Base-by-base conservation (phyloP, 129 eudicot species). In the Chrysanthemum lavandulifolium region DNA sequence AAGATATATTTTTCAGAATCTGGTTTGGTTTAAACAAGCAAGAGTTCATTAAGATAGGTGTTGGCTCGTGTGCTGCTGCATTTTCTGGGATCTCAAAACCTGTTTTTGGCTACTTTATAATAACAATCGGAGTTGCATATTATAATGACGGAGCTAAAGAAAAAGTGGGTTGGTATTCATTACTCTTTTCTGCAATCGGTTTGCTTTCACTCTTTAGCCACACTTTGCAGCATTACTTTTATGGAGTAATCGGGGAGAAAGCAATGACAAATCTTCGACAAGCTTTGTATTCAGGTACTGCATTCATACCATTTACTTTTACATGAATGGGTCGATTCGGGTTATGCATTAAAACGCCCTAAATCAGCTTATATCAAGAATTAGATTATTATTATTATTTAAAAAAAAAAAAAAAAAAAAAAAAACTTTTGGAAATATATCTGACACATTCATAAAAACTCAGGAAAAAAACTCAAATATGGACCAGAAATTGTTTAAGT, bases 81-180 rank as follows among this genome's bases (percentile, higher is more conserved):
- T 78, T 91, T 84, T 87, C 97, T 6, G 95, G 95, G 75, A 91
- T 91, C 80, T 87, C 91, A 43, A 91, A 87, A 72, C 97, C 97
- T 1, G 84, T 91, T 33, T 88, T 88, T 25, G 91, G 95, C 31
- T 91, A 67, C 82, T 91, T 87, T 78, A 91, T 91, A 76, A 88
- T 91, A 65, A 91, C 92, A 63, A 91, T 91, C n/a, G 95, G 89
- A 80, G 89, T 86, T 50, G 89, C 97, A 15, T 88, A 86, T 76
- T 91, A 78, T 49, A 52, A 84, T 12, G 16, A 50, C 47, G 68
- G 82, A 50, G 69, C 91, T 49, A 76, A 83, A 87, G 77, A 76
- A 59, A 66, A 60, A 69, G 97, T 91, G 23, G 95, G 89, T 36
- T 65, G 74, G 86, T 91, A 91, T 73, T 80, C 97, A 2, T 19